These are phyloP conservation scores for Aspergillus glaucus DNA, from an alignment of 2,329 filamentous ascomycete genomes.

Conservation along the genomic window DNA sequence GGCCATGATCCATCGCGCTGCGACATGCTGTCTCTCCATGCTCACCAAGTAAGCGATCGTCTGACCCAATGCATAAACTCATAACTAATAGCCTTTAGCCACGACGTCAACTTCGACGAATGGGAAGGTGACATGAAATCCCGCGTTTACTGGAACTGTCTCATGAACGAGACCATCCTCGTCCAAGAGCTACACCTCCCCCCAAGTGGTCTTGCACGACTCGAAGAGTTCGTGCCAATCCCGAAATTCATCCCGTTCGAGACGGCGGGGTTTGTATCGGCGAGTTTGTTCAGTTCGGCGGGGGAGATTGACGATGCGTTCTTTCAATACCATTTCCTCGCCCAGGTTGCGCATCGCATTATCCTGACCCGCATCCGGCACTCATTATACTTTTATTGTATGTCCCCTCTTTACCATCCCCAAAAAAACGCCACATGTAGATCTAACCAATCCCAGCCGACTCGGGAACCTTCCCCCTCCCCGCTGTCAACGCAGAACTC, in stretches of 20 bases:
- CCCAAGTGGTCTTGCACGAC: constrained; percentile 44
- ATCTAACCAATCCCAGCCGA: constrained; percentile 21
- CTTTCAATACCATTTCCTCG: constrained; percentile 53
- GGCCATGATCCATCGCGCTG: constrained; percentile 48
- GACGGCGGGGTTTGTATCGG: constrained; percentile 26
- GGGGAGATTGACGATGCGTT: constrained; percentile 47
- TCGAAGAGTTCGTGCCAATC: constrained; percentile 48
- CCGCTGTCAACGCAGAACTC: constrained; percentile 46
- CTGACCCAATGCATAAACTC: not conserved
- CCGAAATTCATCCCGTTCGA: constrained; percentile 48
- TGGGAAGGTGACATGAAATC: constrained; percentile 54
- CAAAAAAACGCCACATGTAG: not conserved
- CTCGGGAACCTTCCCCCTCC: constrained; percentile 41
- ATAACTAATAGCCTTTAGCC: constrained; percentile 18
- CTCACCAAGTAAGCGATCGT: constrained; percentile 36
- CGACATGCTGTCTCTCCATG: constrained; percentile 44
- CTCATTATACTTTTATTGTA: constrained; percentile 45
- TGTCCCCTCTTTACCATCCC: constrained; percentile 4
- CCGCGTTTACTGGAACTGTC: constrained; percentile 50
- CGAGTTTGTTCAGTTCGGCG: constrained; percentile 18
- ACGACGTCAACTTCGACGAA: constrained; percentile 40
- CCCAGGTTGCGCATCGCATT: constrained; percentile 51
- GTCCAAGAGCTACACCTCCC: constrained; percentile 50
- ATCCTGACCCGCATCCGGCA: constrained; percentile 50
- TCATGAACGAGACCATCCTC: constrained; percentile 52